Conservation (phyloP, 1,284 basidiomycete genomes). For the Malassezia equina region DNA sequence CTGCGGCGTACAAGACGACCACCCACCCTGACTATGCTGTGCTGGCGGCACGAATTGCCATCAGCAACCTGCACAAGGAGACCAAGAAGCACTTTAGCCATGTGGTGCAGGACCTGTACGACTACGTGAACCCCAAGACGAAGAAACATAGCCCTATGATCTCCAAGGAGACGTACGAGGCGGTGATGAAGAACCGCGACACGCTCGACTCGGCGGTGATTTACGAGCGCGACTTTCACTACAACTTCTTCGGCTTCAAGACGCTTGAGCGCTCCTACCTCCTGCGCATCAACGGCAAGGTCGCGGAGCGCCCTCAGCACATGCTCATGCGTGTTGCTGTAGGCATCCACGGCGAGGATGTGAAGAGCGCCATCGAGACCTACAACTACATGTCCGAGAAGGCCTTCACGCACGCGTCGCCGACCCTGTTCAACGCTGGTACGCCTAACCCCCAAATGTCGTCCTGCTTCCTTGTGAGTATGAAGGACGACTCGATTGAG, state of each 20-base stretch:
- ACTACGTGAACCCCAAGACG: conserved; percentile 94
- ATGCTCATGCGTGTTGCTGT: conserved; percentile 99
- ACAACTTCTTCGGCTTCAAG: conserved; percentile 91
- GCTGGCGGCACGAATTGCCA: conserved; percentile 93
- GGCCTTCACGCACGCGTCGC: conserved; percentile 87
- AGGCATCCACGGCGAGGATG: conserved; percentile 83
- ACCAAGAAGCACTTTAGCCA: conserved; percentile 93
- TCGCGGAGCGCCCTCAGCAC: conserved; percentile 95
- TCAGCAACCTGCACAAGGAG: conserved; percentile 98
- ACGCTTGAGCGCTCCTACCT: conserved; percentile 97
- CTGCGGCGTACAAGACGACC: conserved; percentile 91
- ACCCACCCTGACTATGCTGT: conserved; percentile 91
- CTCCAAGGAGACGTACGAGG: conserved; percentile 71
- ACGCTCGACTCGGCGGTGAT: conserved; percentile 86
- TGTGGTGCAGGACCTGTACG: conserved; percentile 80
- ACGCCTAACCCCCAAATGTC: conserved; percentile 90
- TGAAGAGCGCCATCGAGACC: conserved; percentile 82
- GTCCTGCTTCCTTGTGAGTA: conserved; percentile 93
- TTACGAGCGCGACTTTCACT: conserved; percentile 90
- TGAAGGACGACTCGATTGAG: conserved; percentile 98
- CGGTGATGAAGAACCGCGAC: conserved; percentile 73
- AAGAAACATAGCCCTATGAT: conserved; percentile 73
- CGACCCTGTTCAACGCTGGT: conserved; percentile 96
- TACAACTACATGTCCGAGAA: conserved; percentile 73
- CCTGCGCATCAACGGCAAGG: conserved; percentile 82